A percentile compares a stretch with the other conserved stretches of the same genome.
phyloP scores from a whole-genome alignment of 169 alveolate genomes.

The Plasmodium vivax region DNA sequence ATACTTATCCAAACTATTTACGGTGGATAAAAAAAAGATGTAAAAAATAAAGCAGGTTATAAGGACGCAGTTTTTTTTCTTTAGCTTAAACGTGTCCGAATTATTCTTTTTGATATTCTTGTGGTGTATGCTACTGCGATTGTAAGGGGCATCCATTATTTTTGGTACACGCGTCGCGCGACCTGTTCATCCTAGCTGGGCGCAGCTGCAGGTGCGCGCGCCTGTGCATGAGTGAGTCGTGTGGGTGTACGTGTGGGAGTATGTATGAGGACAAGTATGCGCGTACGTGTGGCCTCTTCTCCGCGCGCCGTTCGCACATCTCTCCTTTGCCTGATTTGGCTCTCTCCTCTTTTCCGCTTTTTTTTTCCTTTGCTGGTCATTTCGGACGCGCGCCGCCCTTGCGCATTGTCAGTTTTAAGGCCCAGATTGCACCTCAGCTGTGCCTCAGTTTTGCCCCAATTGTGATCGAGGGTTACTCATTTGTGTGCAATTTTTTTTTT shows the following conservation, averaged over 20 bases:
- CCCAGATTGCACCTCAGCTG: background rate
- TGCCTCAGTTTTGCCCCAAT: background rate
- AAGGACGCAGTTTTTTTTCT: constrained; percentile 22
- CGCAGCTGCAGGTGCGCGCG: background rate
- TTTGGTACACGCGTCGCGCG: background rate
- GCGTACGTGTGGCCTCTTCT: background rate
- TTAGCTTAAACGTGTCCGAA: background rate
- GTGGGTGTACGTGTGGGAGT: background rate
- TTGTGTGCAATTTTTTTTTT: background rate
- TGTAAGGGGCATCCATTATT: constrained; percentile 22
- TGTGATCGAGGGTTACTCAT: background rate
- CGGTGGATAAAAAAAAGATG: constrained; percentile 53
- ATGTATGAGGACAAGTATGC: background rate
- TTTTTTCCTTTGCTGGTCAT: background rate
- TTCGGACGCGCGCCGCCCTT: background rate
- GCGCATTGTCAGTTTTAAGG: background rate
- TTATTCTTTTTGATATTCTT: constrained; percentile 8
- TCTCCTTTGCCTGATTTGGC: background rate
- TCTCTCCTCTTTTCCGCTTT: background rate
- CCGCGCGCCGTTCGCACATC: background rate
- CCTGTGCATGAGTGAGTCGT: background rate
- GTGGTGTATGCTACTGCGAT: background rate
- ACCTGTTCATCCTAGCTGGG: background rate
- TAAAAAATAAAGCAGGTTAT: constrained; percentile 51
- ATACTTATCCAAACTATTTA: constrained; percentile 42